phyloP scores from a whole-genome alignment of 2,329 filamentous ascomycete species.

The Aureobasidium sp. region DNA sequence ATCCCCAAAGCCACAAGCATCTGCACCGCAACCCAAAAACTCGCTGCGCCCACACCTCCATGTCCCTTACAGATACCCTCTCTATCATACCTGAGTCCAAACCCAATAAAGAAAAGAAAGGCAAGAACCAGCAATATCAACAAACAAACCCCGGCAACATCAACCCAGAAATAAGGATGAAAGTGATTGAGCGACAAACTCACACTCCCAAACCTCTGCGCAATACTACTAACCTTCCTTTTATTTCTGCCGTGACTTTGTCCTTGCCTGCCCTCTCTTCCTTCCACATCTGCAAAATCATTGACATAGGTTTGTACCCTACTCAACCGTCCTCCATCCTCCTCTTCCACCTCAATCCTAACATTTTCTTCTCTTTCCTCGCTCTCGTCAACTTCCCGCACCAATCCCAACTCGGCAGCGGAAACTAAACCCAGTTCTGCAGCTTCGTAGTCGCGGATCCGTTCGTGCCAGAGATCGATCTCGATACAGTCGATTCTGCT shows the following conservation, averaged over 20 bases:
- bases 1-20: not conserved
- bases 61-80: not conserved
- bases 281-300: not conserved
- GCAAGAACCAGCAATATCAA: not conserved
- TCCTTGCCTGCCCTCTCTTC: not conserved
- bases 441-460: not conserved
- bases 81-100: not conserved
- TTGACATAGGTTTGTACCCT: not conserved
- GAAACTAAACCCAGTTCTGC: not conserved
- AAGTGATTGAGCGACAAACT: not conserved
- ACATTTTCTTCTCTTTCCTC: not conserved
- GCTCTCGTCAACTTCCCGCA: not conserved
- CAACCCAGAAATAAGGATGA: not conserved
- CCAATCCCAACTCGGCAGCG: not conserved
- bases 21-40: constrained; percentile 4
- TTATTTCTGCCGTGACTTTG: not conserved
- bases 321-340: not conserved
- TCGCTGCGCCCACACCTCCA: not conserved
- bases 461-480: not conserved
- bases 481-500: constrained; percentile 5
- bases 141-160: not conserved
- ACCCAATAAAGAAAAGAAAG: not conserved
- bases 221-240: not conserved
- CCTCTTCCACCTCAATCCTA: not conserved
- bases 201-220: not conserved